These are phyloP conservation scores for Strigomonas oncopelti DNA, from an alignment of 208 protist genomes.

Conservation along the genomic window DNA sequence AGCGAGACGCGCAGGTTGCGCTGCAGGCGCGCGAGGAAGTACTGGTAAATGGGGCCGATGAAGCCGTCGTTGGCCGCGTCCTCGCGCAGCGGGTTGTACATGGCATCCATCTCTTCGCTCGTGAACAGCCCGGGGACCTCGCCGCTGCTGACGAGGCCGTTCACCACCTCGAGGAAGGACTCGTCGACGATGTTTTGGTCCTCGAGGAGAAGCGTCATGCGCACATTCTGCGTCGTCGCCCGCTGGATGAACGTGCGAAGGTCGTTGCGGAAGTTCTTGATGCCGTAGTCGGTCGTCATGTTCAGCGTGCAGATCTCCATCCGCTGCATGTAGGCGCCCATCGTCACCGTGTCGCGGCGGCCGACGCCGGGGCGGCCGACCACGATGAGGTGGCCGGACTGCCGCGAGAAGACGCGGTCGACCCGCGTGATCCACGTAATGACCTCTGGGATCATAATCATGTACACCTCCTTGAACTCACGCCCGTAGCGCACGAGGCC, in stretches of 20 bases:
- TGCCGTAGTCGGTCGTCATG: slow-evolving; percentile 85
- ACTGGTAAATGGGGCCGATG: slow-evolving; percentile 76
- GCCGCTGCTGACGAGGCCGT: slow-evolving; percentile 89
- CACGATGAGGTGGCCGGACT: slow-evolving; percentile 88
- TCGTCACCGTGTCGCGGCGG: slow-evolving; percentile 73
- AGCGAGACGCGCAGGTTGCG: slow-evolving; percentile 92
- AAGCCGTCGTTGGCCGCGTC: slow-evolving; percentile 81
- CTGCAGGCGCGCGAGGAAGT: slow-evolving; percentile 85
- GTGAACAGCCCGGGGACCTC: slow-evolving; percentile 95
- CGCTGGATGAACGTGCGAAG: slow-evolving; percentile 76
- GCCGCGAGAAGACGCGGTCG: slow-evolving; percentile 80
- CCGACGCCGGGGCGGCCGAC: slow-evolving; percentile 91
- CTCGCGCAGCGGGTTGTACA: slow-evolving; percentile 88
- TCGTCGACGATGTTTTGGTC: slow-evolving; percentile 97
- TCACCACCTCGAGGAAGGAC: slow-evolving; percentile 95
- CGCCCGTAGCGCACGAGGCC: slow-evolving; percentile 92
- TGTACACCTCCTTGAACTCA: slow-evolving; percentile 90
- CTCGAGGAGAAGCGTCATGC: slow-evolving; percentile 94
- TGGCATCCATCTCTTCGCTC: slow-evolving; percentile 94
- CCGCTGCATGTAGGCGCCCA: slow-evolving; percentile 83
- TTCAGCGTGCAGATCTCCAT: slow-evolving; percentile 88
- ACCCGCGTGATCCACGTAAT: slow-evolving; percentile 88
- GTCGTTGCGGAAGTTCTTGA: slow-evolving; percentile 88
- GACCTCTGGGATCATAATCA: slow-evolving; percentile 91
- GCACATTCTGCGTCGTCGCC: slow-evolving; percentile 75